phyloP scores from a whole-genome alignment of 192 early-diverging fungal species.

The Chytriomyces confervae region DNA sequence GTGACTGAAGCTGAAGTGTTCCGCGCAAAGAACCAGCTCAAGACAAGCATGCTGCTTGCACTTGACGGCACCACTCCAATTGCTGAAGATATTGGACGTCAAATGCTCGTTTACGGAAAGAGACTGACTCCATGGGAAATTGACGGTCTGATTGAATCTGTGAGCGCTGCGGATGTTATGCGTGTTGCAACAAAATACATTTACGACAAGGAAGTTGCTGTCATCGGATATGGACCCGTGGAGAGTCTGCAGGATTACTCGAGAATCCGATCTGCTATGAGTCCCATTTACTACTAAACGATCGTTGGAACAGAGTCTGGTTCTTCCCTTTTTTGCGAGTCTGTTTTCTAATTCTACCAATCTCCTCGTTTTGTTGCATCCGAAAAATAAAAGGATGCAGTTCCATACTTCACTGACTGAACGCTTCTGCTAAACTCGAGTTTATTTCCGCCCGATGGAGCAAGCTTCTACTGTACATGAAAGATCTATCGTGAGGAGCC shows the following conservation, averaged over 20 bases:
- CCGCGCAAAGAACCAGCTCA: slow-evolving; percentile 98
- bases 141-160: slow-evolving; percentile 81
- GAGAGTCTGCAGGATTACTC: slow-evolving; percentile 90
- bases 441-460: too few relatives aligned
- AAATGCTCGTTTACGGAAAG: slow-evolving; percentile 90
- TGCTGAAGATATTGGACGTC: slow-evolving; percentile 97
- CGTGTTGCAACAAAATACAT: slow-evolving; percentile 87
- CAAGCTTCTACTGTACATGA: too few relatives aligned
- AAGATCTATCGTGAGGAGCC: too few relatives aligned
- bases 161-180: slow-evolving; percentile 86
- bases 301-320: not conserved
- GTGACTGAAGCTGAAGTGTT: slow-evolving; percentile 93
- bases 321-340: not conserved
- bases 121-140: slow-evolving; percentile 89
- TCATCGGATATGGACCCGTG: slow-evolving; percentile 85
- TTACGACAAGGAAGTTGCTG: slow-evolving; percentile 84
- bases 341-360: not conserved
- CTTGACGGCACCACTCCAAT: slow-evolving; percentile 96
- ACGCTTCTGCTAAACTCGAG: too few relatives aligned
- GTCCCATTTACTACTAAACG: slow-evolving; percentile 54
- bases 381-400: too few relatives aligned
- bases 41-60: slow-evolving; percentile 87
- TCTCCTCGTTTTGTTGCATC: too few relatives aligned
- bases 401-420: too few relatives aligned
- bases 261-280: slow-evolving; percentile 85